These are phyloP conservation scores for Avena sativa DNA, from an alignment of 176 grass and related monocot species.

Conservation along the genomic window DNA sequence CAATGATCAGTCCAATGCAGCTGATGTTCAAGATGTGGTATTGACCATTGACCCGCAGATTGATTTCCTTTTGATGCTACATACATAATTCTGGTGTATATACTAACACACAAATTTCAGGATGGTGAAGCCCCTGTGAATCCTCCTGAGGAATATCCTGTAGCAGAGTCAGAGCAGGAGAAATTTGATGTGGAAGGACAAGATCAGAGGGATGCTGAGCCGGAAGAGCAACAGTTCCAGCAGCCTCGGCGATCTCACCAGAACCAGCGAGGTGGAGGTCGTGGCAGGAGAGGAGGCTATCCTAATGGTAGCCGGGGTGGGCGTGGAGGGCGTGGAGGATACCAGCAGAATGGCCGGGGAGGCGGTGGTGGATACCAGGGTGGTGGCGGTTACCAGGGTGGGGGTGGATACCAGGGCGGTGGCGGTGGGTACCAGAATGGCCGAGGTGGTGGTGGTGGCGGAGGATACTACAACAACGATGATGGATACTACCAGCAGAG, in stretches of 20 bases:
- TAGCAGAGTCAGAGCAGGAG: conserved; percentile 54
- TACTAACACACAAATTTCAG: conserved; percentile 41
- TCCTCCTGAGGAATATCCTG: conserved; percentile 36
- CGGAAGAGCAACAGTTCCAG: conserved; percentile 56
- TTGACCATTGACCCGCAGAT: background rate
- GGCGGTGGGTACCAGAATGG: conserved; percentile 43
- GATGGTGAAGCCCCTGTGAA: conserved; percentile 42
- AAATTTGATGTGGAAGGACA: conserved; percentile 58
- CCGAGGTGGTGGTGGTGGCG: background rate
- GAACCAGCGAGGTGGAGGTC: conserved; percentile 54
- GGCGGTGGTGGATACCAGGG: conserved; percentile 52
- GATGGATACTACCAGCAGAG: conserved; percentile 61
- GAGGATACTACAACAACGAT: conserved; percentile 59
- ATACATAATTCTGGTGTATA: background rate
- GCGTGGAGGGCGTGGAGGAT: conserved; percentile 51
- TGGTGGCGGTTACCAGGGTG: conserved; percentile 43
- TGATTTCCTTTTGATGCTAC: background rate
- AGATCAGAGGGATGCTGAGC: conserved; percentile 45
- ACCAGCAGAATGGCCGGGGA: conserved; percentile 24
- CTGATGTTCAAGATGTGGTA: conserved; percentile 54
- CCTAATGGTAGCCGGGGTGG: conserved; percentile 52
- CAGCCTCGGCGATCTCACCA: conserved; percentile 45
- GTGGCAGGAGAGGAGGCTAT: conserved; percentile 54
- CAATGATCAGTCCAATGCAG: conserved; percentile 40
- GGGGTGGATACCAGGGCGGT: conserved; percentile 10